Percentiles rank a stretch among this genome's conserved stretches.
phyloP scores from a whole-genome alignment of 805 yeast genomes.

The Candida quercuum region DNA sequence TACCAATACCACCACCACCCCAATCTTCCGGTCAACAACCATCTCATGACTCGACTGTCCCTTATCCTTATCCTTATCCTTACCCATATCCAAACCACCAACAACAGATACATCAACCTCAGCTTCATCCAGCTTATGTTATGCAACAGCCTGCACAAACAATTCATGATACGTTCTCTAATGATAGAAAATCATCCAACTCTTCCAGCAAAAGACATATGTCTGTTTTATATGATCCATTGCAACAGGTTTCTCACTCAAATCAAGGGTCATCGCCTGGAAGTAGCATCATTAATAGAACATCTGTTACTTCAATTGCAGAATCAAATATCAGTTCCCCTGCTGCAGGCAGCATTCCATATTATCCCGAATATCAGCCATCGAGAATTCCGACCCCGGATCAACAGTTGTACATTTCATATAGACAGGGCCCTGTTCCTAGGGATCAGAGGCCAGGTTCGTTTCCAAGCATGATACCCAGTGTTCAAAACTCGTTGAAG shows the following conservation, averaged over 20 bases:
- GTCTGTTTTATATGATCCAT: conserved; percentile 24
- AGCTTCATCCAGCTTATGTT: conserved; percentile 1
- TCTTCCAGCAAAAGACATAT: conserved; percentile 20
- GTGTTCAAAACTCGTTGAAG: conserved; percentile 11
- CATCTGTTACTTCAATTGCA: conserved; percentile 9
- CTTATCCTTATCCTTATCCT: conserved; percentile 5
- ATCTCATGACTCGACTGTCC: background rate
- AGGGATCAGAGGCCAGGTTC: conserved; percentile 22
- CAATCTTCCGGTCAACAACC: conserved; percentile 1
- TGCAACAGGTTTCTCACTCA: conserved; percentile 13
- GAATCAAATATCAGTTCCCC: conserved; percentile 9
- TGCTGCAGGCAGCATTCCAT: conserved; percentile 4
- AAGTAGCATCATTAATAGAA: conserved; percentile 6
- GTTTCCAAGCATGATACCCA: conserved; percentile 16
- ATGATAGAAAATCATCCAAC: conserved; percentile 18
- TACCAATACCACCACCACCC: conserved; percentile 1
- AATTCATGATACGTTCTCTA: conserved; percentile 20
- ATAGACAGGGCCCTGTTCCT: conserved; percentile 2
- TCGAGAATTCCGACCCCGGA: conserved; percentile 13
- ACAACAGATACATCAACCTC: conserved; percentile 7
- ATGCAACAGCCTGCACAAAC: conserved; percentile 9
- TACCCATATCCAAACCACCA: conserved; percentile 1
- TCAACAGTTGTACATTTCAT: conserved; percentile 2
- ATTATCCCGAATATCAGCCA: conserved; percentile 19
- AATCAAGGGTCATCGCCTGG: conserved; percentile 11